Percentiles rank a stretch among this genome's conserved stretches.
Conservation (phyloP, 192 early-diverging fungal genomes). For the Coemansia sp. region DNA sequence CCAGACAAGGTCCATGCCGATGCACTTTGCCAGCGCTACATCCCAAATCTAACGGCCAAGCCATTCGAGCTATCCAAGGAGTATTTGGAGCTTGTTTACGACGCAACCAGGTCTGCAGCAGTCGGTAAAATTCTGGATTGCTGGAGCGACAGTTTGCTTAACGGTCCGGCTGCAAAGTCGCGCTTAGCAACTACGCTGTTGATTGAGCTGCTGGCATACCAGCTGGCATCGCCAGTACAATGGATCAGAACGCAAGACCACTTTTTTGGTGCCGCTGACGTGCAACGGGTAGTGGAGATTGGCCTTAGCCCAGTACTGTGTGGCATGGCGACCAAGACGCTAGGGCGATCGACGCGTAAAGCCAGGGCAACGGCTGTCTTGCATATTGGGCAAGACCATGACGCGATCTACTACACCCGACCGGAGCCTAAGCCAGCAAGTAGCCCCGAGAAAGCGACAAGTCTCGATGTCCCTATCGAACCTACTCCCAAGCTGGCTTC, state of each 20-base stretch:
- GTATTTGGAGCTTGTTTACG: constrained; percentile 71
- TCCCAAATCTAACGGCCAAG: constrained; percentile 89
- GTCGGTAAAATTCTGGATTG: constrained; percentile 63
- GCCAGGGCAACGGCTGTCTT: neutral
- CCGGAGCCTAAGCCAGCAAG: constrained; percentile 90
- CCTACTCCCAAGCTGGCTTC: constrained; percentile 84
- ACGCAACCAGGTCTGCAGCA: constrained; percentile 66
- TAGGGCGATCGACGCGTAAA: neutral
- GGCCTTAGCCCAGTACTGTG: constrained; percentile 81
- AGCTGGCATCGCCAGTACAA: constrained; percentile 88
- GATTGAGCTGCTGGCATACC: constrained; percentile 87
- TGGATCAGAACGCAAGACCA: constrained; percentile 94
- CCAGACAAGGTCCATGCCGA: constrained; percentile 62
- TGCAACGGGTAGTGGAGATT: constrained; percentile 83
- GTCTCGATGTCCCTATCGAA: too few species aligned
- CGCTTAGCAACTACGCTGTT: constrained; percentile 73
- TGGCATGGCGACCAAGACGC: constrained; percentile 74
- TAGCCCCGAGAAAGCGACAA: too few species aligned
- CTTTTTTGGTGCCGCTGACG: constrained; percentile 69
- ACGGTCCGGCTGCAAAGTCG: constrained; percentile 58
- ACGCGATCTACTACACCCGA: constrained; percentile 9
- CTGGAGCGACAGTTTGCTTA: constrained; percentile 45
- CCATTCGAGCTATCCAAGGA: constrained; percentile 76
- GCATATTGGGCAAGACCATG: constrained; percentile 20
- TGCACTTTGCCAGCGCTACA: constrained; percentile 69